phyloP scores from a whole-genome alignment of 169 alveolate genomes.

The Neospora caninum region DNA sequence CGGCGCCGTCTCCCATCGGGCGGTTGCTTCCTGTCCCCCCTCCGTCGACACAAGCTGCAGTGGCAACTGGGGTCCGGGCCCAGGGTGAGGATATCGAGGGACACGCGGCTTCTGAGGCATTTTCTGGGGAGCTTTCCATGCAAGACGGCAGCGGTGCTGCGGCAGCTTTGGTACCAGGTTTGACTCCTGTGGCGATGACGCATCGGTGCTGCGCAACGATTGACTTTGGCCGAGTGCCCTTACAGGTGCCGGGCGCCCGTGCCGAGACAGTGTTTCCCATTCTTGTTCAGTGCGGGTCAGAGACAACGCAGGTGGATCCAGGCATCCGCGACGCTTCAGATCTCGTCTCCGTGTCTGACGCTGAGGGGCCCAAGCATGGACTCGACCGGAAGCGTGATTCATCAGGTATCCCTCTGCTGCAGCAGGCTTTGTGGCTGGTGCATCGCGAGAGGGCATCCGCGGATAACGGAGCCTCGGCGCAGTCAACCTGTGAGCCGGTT shows the following conservation, averaged over 20 bases:
- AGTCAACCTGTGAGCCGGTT: not conserved
- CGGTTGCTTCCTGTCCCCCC: no score
- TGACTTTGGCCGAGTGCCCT: not conserved
- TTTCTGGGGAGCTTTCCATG: no score
- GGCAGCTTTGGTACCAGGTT: not conserved
- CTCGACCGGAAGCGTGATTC: not conserved
- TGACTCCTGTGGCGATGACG: not conserved
- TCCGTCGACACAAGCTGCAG: no score
- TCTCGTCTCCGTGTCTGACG: not conserved
- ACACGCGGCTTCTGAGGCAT: no score
- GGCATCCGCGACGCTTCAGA: not conserved
- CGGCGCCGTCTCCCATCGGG: not conserved
- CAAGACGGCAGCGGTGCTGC: no score
- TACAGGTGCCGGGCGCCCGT: not conserved
- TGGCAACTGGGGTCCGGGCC: no score
- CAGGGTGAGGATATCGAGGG: no score
- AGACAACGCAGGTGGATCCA: not conserved
- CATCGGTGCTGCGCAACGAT: not conserved
- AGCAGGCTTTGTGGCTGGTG: slow-evolving; percentile 16
- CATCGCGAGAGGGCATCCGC: not conserved
- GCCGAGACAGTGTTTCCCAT: not conserved
- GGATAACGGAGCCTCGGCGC: not conserved
- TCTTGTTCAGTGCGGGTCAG: not conserved
- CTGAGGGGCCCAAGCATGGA: not conserved
- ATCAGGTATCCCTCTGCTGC: not conserved